Evolutionary conservation across 2,329 filamentous ascomycete genomes (phyloP), one percentile per base, ranked within the genome.

Genomic region (Fonsecaea multimorphosa): DNA sequence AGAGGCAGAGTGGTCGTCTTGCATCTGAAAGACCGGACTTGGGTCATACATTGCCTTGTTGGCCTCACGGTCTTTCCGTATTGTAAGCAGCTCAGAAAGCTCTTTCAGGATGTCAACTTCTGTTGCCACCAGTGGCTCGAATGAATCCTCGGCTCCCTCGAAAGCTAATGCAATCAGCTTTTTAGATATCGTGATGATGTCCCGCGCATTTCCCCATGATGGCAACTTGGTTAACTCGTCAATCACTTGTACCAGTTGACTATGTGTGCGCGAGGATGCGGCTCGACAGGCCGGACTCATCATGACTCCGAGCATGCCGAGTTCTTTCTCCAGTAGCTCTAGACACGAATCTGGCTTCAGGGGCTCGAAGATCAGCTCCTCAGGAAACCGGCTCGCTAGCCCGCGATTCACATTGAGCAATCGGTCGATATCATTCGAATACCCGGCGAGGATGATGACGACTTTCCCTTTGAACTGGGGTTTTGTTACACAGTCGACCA

Each of bases 291-390:
- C 12, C 46, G 6, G n/a, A 51, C 46, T 51, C 46, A 51, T 51
- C 24, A 22, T 51, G 46, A 51, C 46, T 29, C 24, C 24, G 7
- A 24, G 19, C 46, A 7, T 29, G 46, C 9, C 46, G 19, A 51
- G 46, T 29, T 51, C 24, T 14, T 32, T 67, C 1, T 70, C 72
- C 0, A 91, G 71, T 1, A 85, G 75, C 0, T 73, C 61, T 3
- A 84, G 69, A 65, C 85, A 87, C 3, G 83, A 74, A 0, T 72
- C 59, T 0, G 82, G 73, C 0, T 70, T 69, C 12, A 89, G 73
- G 1, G 78, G 71, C 0, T 78, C 73, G 58, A 67, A 69, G 22
- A 46, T 19, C 2, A 67, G 34, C 8, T 54, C 40, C 53, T 69
- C 65, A 14, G 61, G 52, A 38, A 70, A 70, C 12, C 61, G 64